phyloP scores from a whole-genome alignment of 2,329 filamentous ascomycete genomes.

The Trichophyton benhamiae region DNA sequence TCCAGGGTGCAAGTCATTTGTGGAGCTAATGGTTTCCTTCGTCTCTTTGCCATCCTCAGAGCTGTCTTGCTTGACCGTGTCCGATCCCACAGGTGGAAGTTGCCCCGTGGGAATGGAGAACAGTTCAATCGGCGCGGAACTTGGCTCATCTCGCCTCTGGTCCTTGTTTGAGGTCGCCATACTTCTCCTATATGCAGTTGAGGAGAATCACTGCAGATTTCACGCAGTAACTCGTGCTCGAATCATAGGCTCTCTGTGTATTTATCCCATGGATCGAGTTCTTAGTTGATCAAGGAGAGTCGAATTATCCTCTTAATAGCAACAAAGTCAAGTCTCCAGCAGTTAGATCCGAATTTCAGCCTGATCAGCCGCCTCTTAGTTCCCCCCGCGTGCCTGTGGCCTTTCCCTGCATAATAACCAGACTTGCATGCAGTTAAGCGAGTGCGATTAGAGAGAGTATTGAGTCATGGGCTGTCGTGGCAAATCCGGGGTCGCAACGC shows the following conservation, averaged over 20 bases:
- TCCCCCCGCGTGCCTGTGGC: no score
- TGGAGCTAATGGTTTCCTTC: neutral
- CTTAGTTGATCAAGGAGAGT: no score
- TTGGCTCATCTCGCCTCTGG: neutral
- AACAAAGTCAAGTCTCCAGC: no score
- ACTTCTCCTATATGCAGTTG: neutral
- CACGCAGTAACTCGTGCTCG: neutral
- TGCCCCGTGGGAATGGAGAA: neutral
- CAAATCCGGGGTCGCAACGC: no score
- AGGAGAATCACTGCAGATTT: neutral
- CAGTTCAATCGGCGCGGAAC: neutral
- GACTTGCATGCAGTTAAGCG: no score
- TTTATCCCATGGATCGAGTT: no score
- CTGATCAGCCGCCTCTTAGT: no score
- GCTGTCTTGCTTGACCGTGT: neutral
- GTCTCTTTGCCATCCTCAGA: neutral
- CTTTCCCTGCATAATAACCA: no score
- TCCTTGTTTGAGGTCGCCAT: neutral
- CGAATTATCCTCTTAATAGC: no score
- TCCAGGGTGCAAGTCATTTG: neutral
- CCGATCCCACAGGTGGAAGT: neutral
- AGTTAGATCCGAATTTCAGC: no score
- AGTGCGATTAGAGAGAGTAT: no score
- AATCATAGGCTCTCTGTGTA: neutral
- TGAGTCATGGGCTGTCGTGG: no score